Percentiles rank a stretch among this genome's conserved stretches.
These are phyloP conservation scores for Taphrina wiesneri DNA, from an alignment of 1,139 yeast species.

Conservation along the genomic window DNA sequence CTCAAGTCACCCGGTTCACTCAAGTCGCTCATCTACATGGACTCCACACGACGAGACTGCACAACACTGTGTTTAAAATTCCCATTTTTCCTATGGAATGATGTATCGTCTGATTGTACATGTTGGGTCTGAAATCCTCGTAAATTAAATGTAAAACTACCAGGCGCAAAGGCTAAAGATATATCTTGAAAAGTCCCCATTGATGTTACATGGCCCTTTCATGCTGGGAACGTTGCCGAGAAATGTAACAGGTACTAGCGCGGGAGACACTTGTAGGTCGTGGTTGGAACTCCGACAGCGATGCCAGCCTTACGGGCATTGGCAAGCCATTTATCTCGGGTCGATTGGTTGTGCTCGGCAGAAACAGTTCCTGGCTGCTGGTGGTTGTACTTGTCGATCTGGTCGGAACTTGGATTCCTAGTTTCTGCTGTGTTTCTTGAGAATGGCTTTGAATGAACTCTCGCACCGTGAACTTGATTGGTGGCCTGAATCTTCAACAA, in stretches of 20 bases:
- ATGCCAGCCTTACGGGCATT: constrained; percentile 16
- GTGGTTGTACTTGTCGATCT: too few species aligned
- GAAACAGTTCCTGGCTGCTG: background rate
- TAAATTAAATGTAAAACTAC: background rate
- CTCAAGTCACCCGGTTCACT: too few species aligned
- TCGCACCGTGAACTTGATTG: background rate
- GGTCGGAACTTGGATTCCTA: too few species aligned
- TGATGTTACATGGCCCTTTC: background rate
- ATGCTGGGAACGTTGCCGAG: background rate
- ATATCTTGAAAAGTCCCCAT: background rate
- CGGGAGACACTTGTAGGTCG: background rate
- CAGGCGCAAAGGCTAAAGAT: background rate
- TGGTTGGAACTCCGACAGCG: constrained; percentile 1
- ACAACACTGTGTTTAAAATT: too few species aligned
- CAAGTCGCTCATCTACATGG: too few species aligned
- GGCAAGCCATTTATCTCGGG: constrained; percentile 1
- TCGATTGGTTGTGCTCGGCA: background rate
- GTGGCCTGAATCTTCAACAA: background rate
- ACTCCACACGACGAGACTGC: too few species aligned
- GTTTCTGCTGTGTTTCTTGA: background rate
- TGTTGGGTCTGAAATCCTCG: background rate
- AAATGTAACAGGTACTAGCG: background rate
- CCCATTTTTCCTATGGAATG: background rate
- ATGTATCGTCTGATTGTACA: background rate
- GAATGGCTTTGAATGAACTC: background rate